Evolutionary conservation across 768 basidiomycete genomes (phyloP).

Genomic region (Russula olivacea): DNA sequence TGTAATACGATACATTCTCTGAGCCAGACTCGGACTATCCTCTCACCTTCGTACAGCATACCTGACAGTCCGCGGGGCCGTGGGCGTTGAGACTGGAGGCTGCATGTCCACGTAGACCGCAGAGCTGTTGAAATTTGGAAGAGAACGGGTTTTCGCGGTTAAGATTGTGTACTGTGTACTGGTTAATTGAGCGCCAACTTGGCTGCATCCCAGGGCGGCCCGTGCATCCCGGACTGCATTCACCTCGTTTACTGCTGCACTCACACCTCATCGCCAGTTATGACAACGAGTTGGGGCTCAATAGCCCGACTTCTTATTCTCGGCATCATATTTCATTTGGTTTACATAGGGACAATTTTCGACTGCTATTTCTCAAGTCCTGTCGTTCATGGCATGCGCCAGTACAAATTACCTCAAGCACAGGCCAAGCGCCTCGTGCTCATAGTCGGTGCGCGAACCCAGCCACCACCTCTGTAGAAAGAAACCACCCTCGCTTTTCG

Average conservation of each 20-base stretch:
- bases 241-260: not conserved
- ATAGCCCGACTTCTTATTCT: constrained; percentile 45
- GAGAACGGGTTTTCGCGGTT: too few relatives aligned
- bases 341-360: constrained; percentile 68
- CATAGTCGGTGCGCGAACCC: constrained; percentile 56
- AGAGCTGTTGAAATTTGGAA: not conserved
- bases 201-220: too few relatives aligned
- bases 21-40: not conserved
- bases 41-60: constrained; percentile 18
- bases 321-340: constrained; percentile 68
- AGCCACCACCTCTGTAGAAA: not conserved
- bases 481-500: not conserved
- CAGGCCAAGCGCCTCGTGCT: constrained; percentile 71
- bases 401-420: constrained; percentile 40
- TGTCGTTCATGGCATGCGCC: constrained; percentile 71
- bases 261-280: not conserved
- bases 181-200: too few relatives aligned
- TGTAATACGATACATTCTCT: not conserved
- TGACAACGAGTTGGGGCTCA: constrained; percentile 14
- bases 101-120: not conserved
- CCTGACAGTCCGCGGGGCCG: not conserved
- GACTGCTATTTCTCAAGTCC: constrained; percentile 87
- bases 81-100: not conserved
- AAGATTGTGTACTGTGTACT: too few relatives aligned
- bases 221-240: not conserved